Evolutionary conservation across 495 filamentous ascomycete genomes (phyloP), one percentile per base, ranked within the genome.

Genomic region (Tuber indicum): DNA sequence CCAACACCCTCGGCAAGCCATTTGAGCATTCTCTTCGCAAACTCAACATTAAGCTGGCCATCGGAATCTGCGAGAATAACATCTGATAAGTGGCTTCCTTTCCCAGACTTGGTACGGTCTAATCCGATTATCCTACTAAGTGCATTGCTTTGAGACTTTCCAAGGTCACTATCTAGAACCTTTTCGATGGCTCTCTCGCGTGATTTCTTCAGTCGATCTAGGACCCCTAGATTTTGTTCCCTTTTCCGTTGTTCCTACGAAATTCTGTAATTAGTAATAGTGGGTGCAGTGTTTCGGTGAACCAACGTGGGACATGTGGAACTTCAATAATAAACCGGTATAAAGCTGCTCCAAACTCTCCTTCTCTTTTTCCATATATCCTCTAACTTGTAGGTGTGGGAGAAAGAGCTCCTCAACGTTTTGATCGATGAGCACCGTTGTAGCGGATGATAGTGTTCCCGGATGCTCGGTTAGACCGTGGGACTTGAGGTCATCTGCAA

Each of bases 1-100:
- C 95, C 92, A 72, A 99, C 94, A 74, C 92, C 94, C 85, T 99
- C 96, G 44, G 96, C 96, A 43, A 99, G 87, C 96, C 96, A 99
- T 81, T 92, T 97, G 46, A 99, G 88, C 94, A 99, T 98, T 72
- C 96, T 89, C 85, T 98, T 98, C 39, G 94, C 91, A 82, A 91
- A 92, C n/a, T 91, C 87, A 21, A 97, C 88, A 77, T 90, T 94
- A 7, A 97, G 87, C 75, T 90, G 85, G 45, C 96, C 96, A 79
- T 99, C 94, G 81, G 92, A 89, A 76, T 98, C 96, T 0, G 91
- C 90, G 45, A 98, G 91, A 83, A 95, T 94, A 80, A 97, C 93
- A 52, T 97, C 94, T 19, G 79, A 78, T 42, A 83, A 62, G 43
- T 82, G 82, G 14, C 73, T 72, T 23, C 75, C 72, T 49, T 81